These are phyloP conservation scores for Stephania cephalantha DNA, from an alignment of 164 flowering plant species.

Conservation along the genomic window DNA sequence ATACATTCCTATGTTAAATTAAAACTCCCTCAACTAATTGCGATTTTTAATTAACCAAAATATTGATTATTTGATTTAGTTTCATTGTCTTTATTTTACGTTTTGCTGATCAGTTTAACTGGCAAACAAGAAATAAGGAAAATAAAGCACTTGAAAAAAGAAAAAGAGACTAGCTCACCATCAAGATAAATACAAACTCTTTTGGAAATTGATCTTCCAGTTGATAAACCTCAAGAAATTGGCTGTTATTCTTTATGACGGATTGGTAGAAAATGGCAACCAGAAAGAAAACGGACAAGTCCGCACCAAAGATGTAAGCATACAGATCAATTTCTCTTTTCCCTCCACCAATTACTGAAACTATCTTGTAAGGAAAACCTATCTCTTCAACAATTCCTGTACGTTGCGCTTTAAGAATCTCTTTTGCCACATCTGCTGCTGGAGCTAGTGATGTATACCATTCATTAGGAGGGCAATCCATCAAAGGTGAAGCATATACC, in stretches of 20 bases:
- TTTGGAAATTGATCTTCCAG: constrained; percentile 99
- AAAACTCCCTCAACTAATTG: too few relatives aligned
- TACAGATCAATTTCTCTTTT: constrained; percentile 90
- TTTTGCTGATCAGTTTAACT: background rate
- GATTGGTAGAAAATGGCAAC: constrained; percentile 90
- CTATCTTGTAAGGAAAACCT: constrained; percentile 73
- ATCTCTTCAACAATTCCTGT: constrained; percentile 50
- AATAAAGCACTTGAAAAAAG: background rate
- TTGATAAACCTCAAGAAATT: constrained; percentile 91
- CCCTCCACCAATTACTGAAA: constrained; percentile 93
- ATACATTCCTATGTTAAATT: too few relatives aligned
- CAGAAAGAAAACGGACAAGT: constrained; percentile 81
- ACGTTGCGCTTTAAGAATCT: constrained; percentile 51
- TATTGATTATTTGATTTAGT: too few relatives aligned
- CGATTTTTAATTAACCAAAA: too few relatives aligned
- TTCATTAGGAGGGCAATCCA: constrained; percentile 44
- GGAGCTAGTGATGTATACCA: constrained; percentile 78
- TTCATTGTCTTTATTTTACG: too few relatives aligned
- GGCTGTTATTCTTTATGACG: constrained; percentile 73
- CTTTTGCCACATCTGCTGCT: constrained; percentile 83
- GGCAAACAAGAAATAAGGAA: background rate
- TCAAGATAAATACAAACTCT: constrained; percentile 75
- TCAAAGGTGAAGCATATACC: constrained; percentile 62
- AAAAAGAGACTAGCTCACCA: constrained; percentile 41
- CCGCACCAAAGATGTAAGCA: constrained; percentile 96